These are phyloP conservation scores for Umbelopsis isabellina DNA, from an alignment of 192 early-diverging fungal genomes.

Conservation along the genomic window DNA sequence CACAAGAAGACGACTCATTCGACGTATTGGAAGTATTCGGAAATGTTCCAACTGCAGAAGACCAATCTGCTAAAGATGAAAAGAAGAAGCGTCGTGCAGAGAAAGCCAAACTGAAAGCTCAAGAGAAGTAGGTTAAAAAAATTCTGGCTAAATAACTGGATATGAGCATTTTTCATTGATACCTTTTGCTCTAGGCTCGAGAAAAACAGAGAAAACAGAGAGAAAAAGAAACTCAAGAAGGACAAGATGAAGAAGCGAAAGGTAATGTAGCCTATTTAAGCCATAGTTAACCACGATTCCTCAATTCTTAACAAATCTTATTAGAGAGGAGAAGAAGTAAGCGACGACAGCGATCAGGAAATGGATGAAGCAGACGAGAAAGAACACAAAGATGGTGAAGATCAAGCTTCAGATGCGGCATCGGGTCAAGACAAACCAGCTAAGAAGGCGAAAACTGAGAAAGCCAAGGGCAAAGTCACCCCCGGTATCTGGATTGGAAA, in stretches of 20 bases:
- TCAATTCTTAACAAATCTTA: background rate
- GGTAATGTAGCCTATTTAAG: slow-evolving; percentile 8
- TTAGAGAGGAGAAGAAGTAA: slow-evolving; percentile 43
- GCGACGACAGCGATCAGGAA: slow-evolving; percentile 41
- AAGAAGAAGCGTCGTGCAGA: background rate
- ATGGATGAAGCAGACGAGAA: slow-evolving; percentile 43
- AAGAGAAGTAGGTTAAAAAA: slow-evolving; percentile 11
- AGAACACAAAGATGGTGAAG: slow-evolving; percentile 50
- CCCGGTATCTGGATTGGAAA: slow-evolving; percentile 78
- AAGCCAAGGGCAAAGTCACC: slow-evolving; percentile 46
- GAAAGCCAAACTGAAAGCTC: slow-evolving; percentile 10
- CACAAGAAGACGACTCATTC: slow-evolving; percentile 18
- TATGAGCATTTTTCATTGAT: background rate
- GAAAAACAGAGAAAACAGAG: slow-evolving; percentile 40
- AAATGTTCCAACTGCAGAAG: background rate
- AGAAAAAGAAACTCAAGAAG: slow-evolving; percentile 47
- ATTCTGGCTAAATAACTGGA: too few relatives aligned
- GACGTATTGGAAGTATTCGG: slow-evolving; percentile 9
- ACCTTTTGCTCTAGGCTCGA: background rate
- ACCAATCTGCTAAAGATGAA: background rate
- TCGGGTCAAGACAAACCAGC: slow-evolving; percentile 13
- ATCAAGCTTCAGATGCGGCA: slow-evolving; percentile 37
- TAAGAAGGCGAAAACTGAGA: slow-evolving; percentile 39
- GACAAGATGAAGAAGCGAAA: slow-evolving; percentile 47
- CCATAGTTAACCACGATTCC: background rate